These are phyloP conservation scores for Calonectria pseudoturangicola DNA, from an alignment of 2,329 filamentous ascomycete species.

Conservation along the genomic window DNA sequence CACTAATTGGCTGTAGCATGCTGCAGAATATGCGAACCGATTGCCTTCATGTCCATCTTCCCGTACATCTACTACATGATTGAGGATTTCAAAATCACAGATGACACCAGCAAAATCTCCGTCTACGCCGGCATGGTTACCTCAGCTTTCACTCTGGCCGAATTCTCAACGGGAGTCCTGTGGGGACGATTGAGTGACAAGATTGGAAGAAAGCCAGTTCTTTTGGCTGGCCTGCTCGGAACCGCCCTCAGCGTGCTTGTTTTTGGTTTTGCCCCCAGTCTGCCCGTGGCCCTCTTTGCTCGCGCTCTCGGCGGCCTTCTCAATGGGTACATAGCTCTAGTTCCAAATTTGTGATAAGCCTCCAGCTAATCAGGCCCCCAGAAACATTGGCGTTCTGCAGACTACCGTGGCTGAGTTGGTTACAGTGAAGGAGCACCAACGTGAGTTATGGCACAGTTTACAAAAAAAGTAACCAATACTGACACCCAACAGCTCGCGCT, in stretches of 20 bases:
- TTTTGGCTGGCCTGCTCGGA: slow-evolving; percentile 91
- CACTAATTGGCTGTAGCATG: slow-evolving; percentile 74
- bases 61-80: slow-evolving; percentile 99
- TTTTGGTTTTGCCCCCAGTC: slow-evolving; percentile 91
- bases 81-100: slow-evolving; percentile 89
- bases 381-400: slow-evolving; percentile 95
- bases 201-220: slow-evolving; percentile 93
- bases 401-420: slow-evolving; percentile 97
- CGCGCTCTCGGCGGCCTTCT: slow-evolving; percentile 92
- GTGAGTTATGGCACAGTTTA: slow-evolving; percentile 67
- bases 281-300: slow-evolving; percentile 89
- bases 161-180: slow-evolving; percentile 93
- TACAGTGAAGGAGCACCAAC: slow-evolving; percentile 93
- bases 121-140: slow-evolving; percentile 97
- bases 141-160: slow-evolving; percentile 95
- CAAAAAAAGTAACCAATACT: slow-evolving; percentile 39
- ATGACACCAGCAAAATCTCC: slow-evolving; percentile 86
- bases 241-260: slow-evolving; percentile 94
- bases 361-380: slow-evolving; percentile 59
- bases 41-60: slow-evolving; percentile 99
- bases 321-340: slow-evolving; percentile 83
- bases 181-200: slow-evolving; percentile 96
- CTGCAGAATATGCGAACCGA: slow-evolving; percentile 97
- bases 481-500: slow-evolving; percentile 79
- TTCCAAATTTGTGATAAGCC: slow-evolving; percentile 33